Percentiles rank a stretch among this genome's conserved stretches.
These are phyloP conservation scores for Torulaspora globosa DNA, from an alignment of 1,139 yeast species.

Conservation along the genomic window DNA sequence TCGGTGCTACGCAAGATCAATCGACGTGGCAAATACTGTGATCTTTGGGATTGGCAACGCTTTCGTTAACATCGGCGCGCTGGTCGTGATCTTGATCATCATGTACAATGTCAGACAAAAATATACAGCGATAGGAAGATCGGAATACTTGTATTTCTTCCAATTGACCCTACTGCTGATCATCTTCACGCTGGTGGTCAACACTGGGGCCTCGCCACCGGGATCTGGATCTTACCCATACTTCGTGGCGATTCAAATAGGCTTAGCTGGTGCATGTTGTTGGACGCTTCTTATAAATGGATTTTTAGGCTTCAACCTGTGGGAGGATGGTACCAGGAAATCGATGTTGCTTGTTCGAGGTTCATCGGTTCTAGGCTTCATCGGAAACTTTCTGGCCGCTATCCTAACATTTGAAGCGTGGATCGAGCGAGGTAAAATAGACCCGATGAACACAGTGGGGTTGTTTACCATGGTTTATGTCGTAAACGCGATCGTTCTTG, in stretches of 20 bases:
- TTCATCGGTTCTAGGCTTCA: constrained; percentile 50
- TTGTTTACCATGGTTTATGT: constrained; percentile 68
- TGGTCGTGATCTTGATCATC: constrained; percentile 61
- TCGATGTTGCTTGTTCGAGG: constrained; percentile 58
- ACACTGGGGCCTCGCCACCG: constrained; percentile 90
- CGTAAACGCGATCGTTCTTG: constrained; percentile 62
- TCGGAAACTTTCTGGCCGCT: constrained; percentile 61
- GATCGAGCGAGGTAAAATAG: constrained; percentile 39
- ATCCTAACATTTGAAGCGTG: constrained; percentile 71
- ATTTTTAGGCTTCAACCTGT: constrained; percentile 74
- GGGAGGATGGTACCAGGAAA: constrained; percentile 84
- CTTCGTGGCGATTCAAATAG: constrained; percentile 78
- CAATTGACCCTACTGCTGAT: constrained; percentile 56
- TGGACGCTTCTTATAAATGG: constrained; percentile 70
- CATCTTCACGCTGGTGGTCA: constrained; percentile 68
- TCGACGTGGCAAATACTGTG: constrained; percentile 84
- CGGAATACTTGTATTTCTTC: constrained; percentile 76
- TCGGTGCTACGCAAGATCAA: constrained; percentile 77
- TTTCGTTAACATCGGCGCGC: constrained; percentile 72
- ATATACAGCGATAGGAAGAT: constrained; percentile 90
- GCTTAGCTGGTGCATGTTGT: constrained; percentile 66
- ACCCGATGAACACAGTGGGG: constrained; percentile 48
- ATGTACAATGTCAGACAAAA: constrained; percentile 76
- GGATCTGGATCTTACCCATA: constrained; percentile 70
- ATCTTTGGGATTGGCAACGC: constrained; percentile 90